Conservation (phyloP, 176 grass and related monocot species). For the Elaeis guineensis region DNA sequence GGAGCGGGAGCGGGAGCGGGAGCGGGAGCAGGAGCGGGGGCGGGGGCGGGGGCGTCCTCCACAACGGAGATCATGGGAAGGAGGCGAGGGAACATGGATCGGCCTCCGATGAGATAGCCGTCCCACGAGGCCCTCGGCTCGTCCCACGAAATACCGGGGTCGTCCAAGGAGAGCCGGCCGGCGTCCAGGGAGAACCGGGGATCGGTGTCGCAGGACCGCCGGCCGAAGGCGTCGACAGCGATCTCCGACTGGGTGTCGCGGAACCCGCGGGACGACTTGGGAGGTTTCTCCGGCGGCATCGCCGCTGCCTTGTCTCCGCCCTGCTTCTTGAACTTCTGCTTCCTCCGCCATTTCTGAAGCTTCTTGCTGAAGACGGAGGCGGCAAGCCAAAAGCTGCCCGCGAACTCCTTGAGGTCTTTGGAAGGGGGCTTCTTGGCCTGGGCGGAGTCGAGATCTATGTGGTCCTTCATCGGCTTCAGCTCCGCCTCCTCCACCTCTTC, state of each 20-base stretch:
- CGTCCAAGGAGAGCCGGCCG: slow-evolving; percentile 31
- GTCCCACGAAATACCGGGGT: slow-evolving; percentile 34
- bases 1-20: background rate
- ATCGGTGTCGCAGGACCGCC: slow-evolving; percentile 35
- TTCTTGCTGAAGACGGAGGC: slow-evolving; percentile 43
- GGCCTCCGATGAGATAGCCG: slow-evolving; percentile 20
- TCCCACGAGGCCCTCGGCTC: slow-evolving; percentile 51
- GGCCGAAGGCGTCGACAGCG: slow-evolving; percentile 15
- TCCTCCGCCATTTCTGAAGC: slow-evolving; percentile 70
- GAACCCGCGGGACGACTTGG: slow-evolving; percentile 16
- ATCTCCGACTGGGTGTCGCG: slow-evolving; percentile 35
- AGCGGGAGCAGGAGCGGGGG: background rate
- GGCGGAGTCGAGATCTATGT: slow-evolving; percentile 37
- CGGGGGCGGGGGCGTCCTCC: slow-evolving; percentile 14
- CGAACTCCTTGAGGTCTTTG: slow-evolving; percentile 25
- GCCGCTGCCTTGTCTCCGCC: slow-evolving; percentile 1
- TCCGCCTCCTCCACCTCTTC: slow-evolving; percentile 4
- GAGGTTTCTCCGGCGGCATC: slow-evolving; percentile 21
- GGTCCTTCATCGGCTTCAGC: slow-evolving; percentile 36
- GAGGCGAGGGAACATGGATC: slow-evolving; percentile 20
- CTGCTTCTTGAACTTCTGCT: slow-evolving; percentile 63
- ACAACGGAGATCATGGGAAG: slow-evolving; percentile 37
- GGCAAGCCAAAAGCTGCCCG: slow-evolving; percentile 30
- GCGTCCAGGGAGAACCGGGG: slow-evolving; percentile 33
- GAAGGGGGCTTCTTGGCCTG: slow-evolving; percentile 13